Evolutionary conservation across 1,284 basidiomycete species (phyloP).

Genomic region (Ceratobasidium sp.): DNA sequence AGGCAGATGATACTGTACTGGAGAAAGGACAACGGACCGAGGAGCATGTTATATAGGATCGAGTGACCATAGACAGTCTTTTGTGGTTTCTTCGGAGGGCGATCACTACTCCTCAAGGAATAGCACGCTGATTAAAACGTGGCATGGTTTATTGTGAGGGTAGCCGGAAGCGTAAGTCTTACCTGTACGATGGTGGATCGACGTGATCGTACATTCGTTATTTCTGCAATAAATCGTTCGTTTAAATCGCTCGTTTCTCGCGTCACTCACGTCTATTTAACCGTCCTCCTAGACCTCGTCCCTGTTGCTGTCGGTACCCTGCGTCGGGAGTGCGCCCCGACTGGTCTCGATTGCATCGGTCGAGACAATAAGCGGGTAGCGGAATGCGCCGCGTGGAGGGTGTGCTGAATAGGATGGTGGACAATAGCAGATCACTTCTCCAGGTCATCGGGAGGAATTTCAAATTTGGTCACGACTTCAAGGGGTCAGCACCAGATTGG

Average conservation of each 20-base stretch:
- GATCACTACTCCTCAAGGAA: slow-evolving; percentile 77
- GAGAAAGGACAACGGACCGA: not conserved
- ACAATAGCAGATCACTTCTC: slow-evolving; percentile 34
- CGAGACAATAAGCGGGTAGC: slow-evolving; percentile 21
- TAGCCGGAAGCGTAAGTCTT: not conserved
- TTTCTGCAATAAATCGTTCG: not conserved
- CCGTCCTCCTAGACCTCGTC: no score
- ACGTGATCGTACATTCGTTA: not conserved
- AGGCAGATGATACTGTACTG: slow-evolving; percentile 8
- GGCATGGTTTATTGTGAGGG: not conserved
- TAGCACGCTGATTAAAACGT: slow-evolving; percentile 59
- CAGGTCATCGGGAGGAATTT: slow-evolving; percentile 1
- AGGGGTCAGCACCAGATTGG: not conserved
- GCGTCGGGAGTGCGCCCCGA: no score
- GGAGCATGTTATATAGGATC: not conserved
- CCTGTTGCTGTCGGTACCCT: no score
- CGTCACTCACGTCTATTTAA: no score
- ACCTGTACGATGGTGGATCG: not conserved
- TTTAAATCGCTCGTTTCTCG: not conserved
- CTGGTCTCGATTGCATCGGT: not conserved
- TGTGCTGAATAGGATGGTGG: not conserved
- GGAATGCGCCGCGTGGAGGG: slow-evolving; percentile 12
- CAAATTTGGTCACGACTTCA: not conserved
- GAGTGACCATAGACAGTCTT: slow-evolving; percentile 64
- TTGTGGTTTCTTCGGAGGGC: slow-evolving; percentile 80